Evolutionary conservation across 495 filamentous ascomycete species (phyloP).

Genomic region (Penicillium arizonense): DNA sequence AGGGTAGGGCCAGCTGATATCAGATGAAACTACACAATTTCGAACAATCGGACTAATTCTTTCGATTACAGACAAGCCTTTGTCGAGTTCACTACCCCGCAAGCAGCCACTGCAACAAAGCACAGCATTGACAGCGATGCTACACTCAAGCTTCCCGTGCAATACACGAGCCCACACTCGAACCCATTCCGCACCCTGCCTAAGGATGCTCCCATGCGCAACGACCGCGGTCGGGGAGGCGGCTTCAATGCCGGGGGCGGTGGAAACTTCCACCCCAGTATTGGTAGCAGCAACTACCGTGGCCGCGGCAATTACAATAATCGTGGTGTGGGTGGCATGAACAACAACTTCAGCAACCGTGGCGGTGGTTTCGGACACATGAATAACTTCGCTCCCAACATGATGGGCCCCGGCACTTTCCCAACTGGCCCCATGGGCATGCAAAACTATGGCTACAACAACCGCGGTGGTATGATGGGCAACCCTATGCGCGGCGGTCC

Average conservation of each 20-base stretch:
- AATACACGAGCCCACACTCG: slow-evolving; percentile 69
- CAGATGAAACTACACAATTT: slow-evolving; percentile 2
- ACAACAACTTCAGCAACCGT: slow-evolving; percentile 43
- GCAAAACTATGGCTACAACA: slow-evolving; percentile 60
- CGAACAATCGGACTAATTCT: background rate
- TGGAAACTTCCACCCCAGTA: slow-evolving; percentile 12
- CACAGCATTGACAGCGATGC: slow-evolving; percentile 70
- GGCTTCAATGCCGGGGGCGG: slow-evolving; percentile 13
- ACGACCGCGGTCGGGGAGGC: slow-evolving; percentile 49
- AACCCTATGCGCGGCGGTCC: slow-evolving; percentile 66
- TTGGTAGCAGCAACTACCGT: slow-evolving; percentile 16
- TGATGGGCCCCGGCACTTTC: slow-evolving; percentile 57
- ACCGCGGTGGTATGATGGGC: slow-evolving; percentile 63
- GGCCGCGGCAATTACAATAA: slow-evolving; percentile 29
- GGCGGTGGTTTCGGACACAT: too few species aligned
- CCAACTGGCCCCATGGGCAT: slow-evolving; percentile 54
- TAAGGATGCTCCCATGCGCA: slow-evolving; percentile 81
- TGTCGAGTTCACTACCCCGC: slow-evolving; percentile 77
- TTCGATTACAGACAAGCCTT: slow-evolving; percentile 74
- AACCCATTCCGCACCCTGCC: slow-evolving; percentile 93
- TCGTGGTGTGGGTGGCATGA: slow-evolving; percentile 38
- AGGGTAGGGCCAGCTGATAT: slow-evolving; percentile 62
- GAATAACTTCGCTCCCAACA: slow-evolving; percentile 51
- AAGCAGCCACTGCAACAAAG: slow-evolving; percentile 85
- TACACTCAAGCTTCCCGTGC: slow-evolving; percentile 67